A percentile compares a stretch with the other conserved stretches of the same genome.
Evolutionary conservation across 352 stramenopile genomes (phyloP).

Genomic region (Peronospora belbahrii): DNA sequence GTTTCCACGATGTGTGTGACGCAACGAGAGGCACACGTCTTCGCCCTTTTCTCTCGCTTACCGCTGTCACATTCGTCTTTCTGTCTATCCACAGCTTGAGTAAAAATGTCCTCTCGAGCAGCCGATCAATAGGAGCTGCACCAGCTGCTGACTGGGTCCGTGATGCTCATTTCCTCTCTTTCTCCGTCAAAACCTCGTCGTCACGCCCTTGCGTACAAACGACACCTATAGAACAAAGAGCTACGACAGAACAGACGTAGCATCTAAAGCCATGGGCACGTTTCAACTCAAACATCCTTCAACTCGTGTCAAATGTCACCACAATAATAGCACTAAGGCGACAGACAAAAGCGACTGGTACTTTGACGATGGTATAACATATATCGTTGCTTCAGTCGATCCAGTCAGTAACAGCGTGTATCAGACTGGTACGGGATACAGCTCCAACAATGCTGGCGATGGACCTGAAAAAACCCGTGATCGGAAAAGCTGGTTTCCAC

Average conservation of each 20-base stretch:
- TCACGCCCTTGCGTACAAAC: background rate
- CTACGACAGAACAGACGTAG: conserved; percentile 13
- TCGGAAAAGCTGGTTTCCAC: conserved; percentile 81
- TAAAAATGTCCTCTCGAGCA: conserved; percentile 22
- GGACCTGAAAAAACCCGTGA: conserved; percentile 82
- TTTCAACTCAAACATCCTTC: conserved; percentile 19
- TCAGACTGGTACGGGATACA: conserved; percentile 54
- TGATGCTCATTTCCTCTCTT: conserved; percentile 36
- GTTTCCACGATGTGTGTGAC: conserved; percentile 20
- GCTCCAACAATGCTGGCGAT: conserved; percentile 68
- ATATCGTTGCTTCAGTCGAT: background rate
- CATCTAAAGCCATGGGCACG: conserved; percentile 14
- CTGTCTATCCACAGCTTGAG: conserved; percentile 7
- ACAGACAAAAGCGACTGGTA: background rate
- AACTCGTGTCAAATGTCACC: conserved; percentile 1
- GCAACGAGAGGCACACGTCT: conserved; percentile 5
- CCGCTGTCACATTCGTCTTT: conserved; percentile 16
- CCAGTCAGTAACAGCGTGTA: conserved; percentile 32
- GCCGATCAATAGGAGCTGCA: conserved; percentile 27
- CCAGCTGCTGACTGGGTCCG: conserved; percentile 30
- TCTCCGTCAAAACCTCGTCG: conserved; percentile 21
- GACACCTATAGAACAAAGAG: conserved; percentile 1
- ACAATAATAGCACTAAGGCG: background rate
- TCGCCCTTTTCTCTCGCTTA: conserved; percentile 18
- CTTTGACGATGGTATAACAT: background rate